Conservation (phyloP, 2,329 filamentous ascomycete species). For the Cordyceps sp. region DNA sequence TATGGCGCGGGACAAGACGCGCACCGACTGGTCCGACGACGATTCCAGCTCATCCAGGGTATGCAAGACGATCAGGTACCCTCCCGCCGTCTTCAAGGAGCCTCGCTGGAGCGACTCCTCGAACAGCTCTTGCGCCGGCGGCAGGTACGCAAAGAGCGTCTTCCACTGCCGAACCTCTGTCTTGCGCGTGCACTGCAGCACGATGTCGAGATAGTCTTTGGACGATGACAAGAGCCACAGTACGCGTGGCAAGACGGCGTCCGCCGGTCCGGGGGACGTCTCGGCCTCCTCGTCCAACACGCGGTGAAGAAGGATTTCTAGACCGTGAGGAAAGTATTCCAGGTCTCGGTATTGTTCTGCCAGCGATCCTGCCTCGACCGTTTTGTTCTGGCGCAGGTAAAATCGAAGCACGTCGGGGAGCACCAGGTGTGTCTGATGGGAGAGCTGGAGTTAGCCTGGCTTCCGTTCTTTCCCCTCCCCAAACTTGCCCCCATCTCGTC, state of each 20-base stretch:
- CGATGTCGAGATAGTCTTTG: constrained; percentile 79
- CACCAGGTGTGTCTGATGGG: constrained; percentile 82
- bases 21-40: constrained; percentile 61
- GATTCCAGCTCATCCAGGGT: constrained; percentile 56
- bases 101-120: constrained; percentile 78
- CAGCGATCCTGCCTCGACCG: constrained; percentile 64
- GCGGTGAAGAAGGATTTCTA: constrained; percentile 83
- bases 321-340: constrained; percentile 80
- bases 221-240: constrained; percentile 53
- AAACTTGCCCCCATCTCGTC: too few relatives aligned
- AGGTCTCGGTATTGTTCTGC: constrained; percentile 75
- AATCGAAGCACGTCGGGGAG: constrained; percentile 74
- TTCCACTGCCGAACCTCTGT: constrained; percentile 92
- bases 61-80: constrained; percentile 89
- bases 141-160: constrained; percentile 81
- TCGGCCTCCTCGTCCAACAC: constrained; percentile 93
- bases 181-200: constrained; percentile 93
- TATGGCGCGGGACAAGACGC: constrained; percentile 66
- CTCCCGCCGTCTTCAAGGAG: constrained; percentile 83
- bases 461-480: too few relatives aligned
- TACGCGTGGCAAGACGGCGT: constrained; percentile 47
- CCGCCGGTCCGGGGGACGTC: constrained; percentile 41
- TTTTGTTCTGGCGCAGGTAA: constrained; percentile 59
- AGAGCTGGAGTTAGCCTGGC: too few relatives aligned
- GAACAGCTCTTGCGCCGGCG: constrained; percentile 79